Evolutionary conservation across 257 asterid species (phyloP).

Genomic region (Fraxinus excelsior): DNA sequence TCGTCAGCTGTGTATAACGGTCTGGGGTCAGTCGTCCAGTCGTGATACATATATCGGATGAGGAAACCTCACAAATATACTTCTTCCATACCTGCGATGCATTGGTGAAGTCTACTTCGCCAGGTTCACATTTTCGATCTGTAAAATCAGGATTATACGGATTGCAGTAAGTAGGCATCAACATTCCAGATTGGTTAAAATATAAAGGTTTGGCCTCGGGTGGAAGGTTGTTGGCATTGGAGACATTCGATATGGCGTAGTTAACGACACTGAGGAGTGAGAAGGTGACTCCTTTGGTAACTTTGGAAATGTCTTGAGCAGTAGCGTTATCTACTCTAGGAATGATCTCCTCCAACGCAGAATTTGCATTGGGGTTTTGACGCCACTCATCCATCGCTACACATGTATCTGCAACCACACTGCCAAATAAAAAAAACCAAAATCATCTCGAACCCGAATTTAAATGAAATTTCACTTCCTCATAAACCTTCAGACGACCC

Average conservation of each 20-base stretch:
- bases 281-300: constrained; percentile 31
- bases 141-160: constrained; percentile 32
- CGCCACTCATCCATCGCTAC: constrained; percentile 45
- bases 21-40: constrained; percentile 39
- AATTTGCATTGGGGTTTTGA: constrained; percentile 38
- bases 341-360: constrained; percentile 37
- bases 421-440: background rate
- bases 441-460: background rate
- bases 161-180: constrained; percentile 40
- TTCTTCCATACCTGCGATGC: constrained; percentile 38
- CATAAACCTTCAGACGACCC: background rate
- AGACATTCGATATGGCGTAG: constrained; percentile 29
- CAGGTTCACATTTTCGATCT: constrained; percentile 24
- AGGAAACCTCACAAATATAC: constrained; percentile 39
- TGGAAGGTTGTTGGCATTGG: constrained; percentile 35
- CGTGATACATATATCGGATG: constrained; percentile 32
- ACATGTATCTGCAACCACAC: constrained; percentile 43
- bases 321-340: constrained; percentile 34
- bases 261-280: constrained; percentile 30
- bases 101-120: constrained; percentile 32
- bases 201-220: constrained; percentile 31
- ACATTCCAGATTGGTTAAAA: constrained; percentile 44
- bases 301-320: constrained; percentile 29
- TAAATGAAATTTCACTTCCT: background rate
- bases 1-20: constrained; percentile 25